These are phyloP conservation scores for Sodiomyces alkalinus DNA, from an alignment of 2,329 filamentous ascomycete genomes.

Conservation along the genomic window DNA sequence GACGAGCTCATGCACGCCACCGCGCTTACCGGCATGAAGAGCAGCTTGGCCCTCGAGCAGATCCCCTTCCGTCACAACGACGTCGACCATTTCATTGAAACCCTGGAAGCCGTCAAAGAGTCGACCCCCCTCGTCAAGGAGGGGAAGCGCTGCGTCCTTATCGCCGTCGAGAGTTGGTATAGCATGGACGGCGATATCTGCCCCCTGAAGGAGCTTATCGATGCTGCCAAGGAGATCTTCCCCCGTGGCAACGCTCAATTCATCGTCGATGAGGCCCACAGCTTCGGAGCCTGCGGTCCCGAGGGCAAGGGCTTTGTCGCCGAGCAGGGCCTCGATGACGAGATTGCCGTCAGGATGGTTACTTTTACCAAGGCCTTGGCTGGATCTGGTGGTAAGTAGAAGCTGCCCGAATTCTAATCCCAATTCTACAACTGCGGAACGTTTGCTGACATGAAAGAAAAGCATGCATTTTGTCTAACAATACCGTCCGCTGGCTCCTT, in stretches of 20 bases:
- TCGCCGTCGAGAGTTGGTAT: conserved; percentile 27
- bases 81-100: conserved; percentile 11
- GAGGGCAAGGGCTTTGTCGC: conserved; percentile 33
- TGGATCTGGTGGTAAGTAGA: conserved; percentile 12
- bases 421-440: not conserved
- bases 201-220: conserved; percentile 21
- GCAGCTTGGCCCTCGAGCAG: conserved; percentile 36
- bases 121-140: not conserved
- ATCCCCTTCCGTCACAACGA: conserved; percentile 44
- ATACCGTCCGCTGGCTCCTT: conserved; percentile 7
- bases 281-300: conserved; percentile 31
- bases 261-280: conserved; percentile 41
- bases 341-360: conserved; percentile 32
- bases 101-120: not conserved
- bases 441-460: conserved; percentile 5
- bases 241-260: conserved; percentile 26
- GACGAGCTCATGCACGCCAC: conserved; percentile 69
- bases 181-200: conserved; percentile 31
- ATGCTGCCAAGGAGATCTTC: conserved; percentile 17
- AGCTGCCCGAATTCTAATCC: not conserved
- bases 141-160: conserved; percentile 16
- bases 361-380: conserved; percentile 38
- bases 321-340: conserved; percentile 30
- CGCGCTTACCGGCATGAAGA: conserved; percentile 60
- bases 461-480: conserved; percentile 9